Conservation (phyloP, 2,329 filamentous ascomycete genomes). For the Epicoccum nigrum region DNA sequence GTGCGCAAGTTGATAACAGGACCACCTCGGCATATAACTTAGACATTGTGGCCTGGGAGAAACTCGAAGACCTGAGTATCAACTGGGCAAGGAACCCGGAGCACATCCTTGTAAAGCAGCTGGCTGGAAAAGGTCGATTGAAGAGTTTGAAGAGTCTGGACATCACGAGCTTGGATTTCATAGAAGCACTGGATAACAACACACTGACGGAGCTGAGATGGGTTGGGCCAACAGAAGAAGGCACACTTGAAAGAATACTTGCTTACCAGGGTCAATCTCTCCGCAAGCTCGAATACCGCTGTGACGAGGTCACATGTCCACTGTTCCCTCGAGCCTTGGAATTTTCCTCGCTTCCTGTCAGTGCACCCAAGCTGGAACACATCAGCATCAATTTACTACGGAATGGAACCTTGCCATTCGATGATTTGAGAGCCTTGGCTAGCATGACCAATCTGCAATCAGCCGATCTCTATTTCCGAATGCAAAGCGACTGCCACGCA, state of each 20-base stretch:
- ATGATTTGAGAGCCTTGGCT: constrained; percentile 3
- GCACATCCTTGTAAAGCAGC: neutral
- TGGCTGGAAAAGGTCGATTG: neutral
- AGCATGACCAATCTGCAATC: neutral
- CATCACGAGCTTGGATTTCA: neutral
- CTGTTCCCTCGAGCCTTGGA: neutral
- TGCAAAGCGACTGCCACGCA: too few relatives aligned
- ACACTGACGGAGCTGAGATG: neutral
- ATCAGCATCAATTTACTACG: constrained; percentile 20
- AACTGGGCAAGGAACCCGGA: neutral
- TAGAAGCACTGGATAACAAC: neutral
- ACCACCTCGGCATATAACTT: constrained; percentile 1
- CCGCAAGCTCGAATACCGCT: neutral
- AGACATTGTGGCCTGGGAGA: neutral
- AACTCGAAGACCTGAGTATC: constrained; percentile 1
- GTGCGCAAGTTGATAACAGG: too few relatives aligned
- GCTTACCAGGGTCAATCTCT: neutral
- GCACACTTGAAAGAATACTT: neutral
- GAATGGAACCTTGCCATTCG: constrained; percentile 24
- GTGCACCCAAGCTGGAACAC: constrained; percentile 1
- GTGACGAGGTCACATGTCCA: neutral
- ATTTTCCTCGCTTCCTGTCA: neutral
- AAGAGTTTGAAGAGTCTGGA: neutral
- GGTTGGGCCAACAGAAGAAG: neutral
- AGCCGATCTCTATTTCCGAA: neutral